Evolutionary conservation across 208 protist genomes (phyloP), one percentile per base, ranked within the genome.

Genomic region (Wallacemonas collosoma): DNA sequence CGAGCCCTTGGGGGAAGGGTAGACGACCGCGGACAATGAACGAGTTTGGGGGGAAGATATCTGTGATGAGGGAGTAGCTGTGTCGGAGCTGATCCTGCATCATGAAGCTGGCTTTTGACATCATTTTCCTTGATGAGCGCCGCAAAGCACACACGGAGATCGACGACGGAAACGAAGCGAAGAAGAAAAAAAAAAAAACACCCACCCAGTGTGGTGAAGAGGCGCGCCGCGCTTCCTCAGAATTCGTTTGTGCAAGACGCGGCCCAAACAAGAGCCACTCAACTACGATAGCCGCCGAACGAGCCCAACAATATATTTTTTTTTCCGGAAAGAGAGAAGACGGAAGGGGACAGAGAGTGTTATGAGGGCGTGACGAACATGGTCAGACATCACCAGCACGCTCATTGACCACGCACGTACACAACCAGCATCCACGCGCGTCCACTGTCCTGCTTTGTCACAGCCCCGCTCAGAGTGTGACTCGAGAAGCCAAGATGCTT

Each of bases 31-130:
- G 83, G 2, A 88, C 88, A n/a, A 92, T 56, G 66, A 93, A 93
- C 2, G 81, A 60, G 63, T 66, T 85, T 1, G 91, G 88, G 57
- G 43, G 66, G 35, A 73, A 60, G 39, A 93, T 55, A 64, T 94
- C 85, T 2, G 85, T 87, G 71, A 93, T 79, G 71, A 89, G 85
- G 11, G 82, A 65, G 72, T 82, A 93, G 66, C 82, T 79, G 17
- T 78, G 79, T 6, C 90, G 87, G 73, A 95, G 72, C 61, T 91
- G 76, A 15, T 95, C 88, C 77, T 93, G 86, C 85, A 95, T 94
- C 77, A 93, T 82, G 73, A 83, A 95, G 2, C 87, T 68, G 35
- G 87, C 88, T 71, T 93, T 93, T 15, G 88, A 88, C 82, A 94
- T 91, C 91, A 95, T 93, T 65, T 79, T 87, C 39, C 2, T 38